Base-by-base conservation (phyloP, 306 rosid species). In the Rubus idaeus region DNA sequence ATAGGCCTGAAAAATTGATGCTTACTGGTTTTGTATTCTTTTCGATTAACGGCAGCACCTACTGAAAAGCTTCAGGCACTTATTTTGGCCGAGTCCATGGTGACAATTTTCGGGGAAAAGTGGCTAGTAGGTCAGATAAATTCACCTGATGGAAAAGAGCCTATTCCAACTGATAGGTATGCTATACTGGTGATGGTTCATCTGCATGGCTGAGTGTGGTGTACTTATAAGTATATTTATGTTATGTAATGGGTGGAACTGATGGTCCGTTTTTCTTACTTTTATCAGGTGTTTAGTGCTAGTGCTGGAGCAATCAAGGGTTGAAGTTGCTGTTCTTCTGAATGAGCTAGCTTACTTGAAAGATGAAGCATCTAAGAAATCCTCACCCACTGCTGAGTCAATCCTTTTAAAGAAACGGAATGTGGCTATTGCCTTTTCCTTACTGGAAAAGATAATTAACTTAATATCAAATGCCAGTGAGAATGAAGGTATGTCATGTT, bases 291-390 rank as follows among this genome's bases (percentile, higher is more conserved):
- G 97, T 77, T 88, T 92, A 76, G 84, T 95, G 83, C 96, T 95
- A 82, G 91, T 95, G 81, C 79, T 95, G 81, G 97, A 89, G 92
- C 97, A 95, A 80, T 90, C 97, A 17, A 88, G 97, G 85, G 95
- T 92, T 80, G 98, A 95, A 90, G 88, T 95, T 79, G 97, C 97
- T 35, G 97, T 95, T 81, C 86, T 92, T 78, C 84, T 95, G 69
- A 90, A 95, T 82, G 96, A 95, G 79, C 83, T 95, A 81, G 97
- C 97, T 66, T 91, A 92, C 80, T 79, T 88, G 81, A 95, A 90
- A 79, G 93, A 84, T 80, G 97, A 92, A 82, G 96, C 95, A 75
- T 87, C 95, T 35, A 85, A 86, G 77, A 86, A 82, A 78, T 77
- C 94, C 73, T 82, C 89, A 8, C 77, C 91, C 74, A 75, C 85